Evolutionary conservation across 2,329 filamentous ascomycete genomes (phyloP).

Genomic region (Ceratocystis cubensis): DNA sequence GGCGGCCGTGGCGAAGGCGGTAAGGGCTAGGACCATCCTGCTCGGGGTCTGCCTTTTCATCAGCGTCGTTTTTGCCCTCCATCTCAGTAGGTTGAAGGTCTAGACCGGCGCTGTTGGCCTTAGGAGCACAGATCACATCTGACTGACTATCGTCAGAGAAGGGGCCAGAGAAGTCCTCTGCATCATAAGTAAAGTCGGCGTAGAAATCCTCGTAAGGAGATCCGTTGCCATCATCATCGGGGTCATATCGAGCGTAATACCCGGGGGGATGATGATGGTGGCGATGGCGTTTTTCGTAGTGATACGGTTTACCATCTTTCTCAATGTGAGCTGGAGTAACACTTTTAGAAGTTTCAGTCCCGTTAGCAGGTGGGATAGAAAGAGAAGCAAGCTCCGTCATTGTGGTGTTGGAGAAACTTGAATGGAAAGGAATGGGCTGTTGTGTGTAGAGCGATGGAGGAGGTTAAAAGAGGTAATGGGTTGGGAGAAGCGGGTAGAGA

Average conservation of each 20-base stretch:
- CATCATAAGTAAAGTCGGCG: not conserved
- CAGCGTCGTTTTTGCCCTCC: constrained; percentile 11
- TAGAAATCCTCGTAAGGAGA: not conserved
- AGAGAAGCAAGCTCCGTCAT: too few species aligned
- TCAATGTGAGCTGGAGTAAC: too few species aligned
- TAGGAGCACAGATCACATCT: not conserved
- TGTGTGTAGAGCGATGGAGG: too few species aligned
- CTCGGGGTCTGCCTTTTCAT: constrained; percentile 20
- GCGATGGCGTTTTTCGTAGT: not conserved
- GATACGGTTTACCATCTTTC: too few species aligned
- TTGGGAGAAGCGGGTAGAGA: too few species aligned
- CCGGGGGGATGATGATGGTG: not conserved
- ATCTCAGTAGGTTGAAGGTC: not conserved
- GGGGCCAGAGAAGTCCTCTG: not conserved
- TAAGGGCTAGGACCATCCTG: constrained; percentile 25
- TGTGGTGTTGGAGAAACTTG: too few species aligned
- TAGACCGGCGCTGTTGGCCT: not conserved
- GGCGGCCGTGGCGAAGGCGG: constrained; percentile 24
- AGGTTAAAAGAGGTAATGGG: too few species aligned
- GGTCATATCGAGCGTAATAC: not conserved
- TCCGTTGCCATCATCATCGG: not conserved
- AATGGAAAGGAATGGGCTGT: too few species aligned
- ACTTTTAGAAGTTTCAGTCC: too few species aligned
- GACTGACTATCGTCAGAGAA: not conserved
- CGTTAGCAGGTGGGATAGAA: too few species aligned